A percentile compares a stretch with the other conserved stretches of the same genome.
Evolutionary conservation across 164 flowering plant genomes (phyloP).

Genomic region (Chimonanthus praecox): DNA sequence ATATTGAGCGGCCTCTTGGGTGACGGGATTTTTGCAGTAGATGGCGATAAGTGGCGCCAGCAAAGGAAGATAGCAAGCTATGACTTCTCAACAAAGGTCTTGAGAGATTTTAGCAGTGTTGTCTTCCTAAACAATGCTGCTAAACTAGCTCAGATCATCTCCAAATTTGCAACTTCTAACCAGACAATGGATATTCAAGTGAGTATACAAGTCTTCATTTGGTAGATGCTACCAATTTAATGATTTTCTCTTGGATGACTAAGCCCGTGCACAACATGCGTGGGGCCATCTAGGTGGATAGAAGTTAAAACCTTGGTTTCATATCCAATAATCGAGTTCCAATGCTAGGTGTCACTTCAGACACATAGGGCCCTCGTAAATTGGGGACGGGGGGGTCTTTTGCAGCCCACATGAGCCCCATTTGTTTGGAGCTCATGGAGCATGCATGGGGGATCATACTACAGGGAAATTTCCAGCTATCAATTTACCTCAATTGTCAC

Average conservation of each 20-base stretch:
- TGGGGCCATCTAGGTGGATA: no score
- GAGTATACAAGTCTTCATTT: background rate
- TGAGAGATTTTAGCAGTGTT: conserved; percentile 26
- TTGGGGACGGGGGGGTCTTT: no score
- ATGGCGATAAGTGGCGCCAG: conserved; percentile 47
- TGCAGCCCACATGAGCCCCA: no score
- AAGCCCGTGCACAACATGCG: no score
- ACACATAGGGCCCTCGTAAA: no score
- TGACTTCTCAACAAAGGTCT: conserved; percentile 37
- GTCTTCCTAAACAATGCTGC: conserved; percentile 30
- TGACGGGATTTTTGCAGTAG: conserved; percentile 51
- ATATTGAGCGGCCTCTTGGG: conserved; percentile 14
- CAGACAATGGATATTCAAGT: conserved; percentile 30
- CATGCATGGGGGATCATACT: background rate
- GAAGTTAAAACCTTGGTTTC: background rate
- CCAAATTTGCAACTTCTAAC: conserved; percentile 12
- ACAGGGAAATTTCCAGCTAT: background rate
- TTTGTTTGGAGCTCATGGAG: background rate
- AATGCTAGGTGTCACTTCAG: no score
- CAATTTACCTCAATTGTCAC: background rate
- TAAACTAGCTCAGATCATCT: conserved; percentile 20
- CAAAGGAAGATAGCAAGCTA: conserved; percentile 39
- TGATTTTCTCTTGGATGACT: no score
- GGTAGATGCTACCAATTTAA: background rate
- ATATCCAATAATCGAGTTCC: no score